Conservation (phyloP, 148 eudicot species). For the Nepenthes gracilis region DNA sequence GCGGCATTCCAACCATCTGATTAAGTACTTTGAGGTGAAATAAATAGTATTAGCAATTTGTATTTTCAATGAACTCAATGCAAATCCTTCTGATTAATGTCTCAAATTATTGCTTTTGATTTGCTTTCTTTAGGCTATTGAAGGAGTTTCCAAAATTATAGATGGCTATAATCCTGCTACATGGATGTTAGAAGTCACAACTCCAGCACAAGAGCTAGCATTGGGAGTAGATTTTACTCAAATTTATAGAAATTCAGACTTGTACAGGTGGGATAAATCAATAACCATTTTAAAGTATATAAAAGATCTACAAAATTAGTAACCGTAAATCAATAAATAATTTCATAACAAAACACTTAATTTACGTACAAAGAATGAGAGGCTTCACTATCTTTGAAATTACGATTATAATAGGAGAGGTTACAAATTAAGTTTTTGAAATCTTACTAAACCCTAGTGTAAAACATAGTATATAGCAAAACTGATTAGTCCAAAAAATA, state of each 20-base stretch:
- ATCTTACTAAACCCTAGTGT: too few relatives aligned
- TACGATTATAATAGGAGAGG: too few relatives aligned
- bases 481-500: too few relatives aligned
- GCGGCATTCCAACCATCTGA: conserved; percentile 7
- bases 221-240: background rate
- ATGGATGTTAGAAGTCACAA: background rate
- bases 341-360: too few relatives aligned
- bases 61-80: background rate
- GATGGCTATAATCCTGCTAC: conserved; percentile 15
- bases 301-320: too few relatives aligned
- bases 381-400: too few relatives aligned
- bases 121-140: conserved; percentile 14
- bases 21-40: conserved; percentile 10
- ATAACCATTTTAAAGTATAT: too few relatives aligned
- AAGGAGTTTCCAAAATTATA: conserved; percentile 27
- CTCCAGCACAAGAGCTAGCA: background rate
- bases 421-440: too few relatives aligned
- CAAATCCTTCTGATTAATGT: background rate
- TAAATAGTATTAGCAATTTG: too few relatives aligned
- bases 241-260: background rate
- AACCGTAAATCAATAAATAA: too few relatives aligned
- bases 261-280: background rate
- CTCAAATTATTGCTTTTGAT: background rate
- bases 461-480: too few relatives aligned
- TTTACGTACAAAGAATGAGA: too few relatives aligned